Base-by-base conservation (phyloP, 768 basidiomycete genomes). In the Boletus rufocinnamomeus region DNA sequence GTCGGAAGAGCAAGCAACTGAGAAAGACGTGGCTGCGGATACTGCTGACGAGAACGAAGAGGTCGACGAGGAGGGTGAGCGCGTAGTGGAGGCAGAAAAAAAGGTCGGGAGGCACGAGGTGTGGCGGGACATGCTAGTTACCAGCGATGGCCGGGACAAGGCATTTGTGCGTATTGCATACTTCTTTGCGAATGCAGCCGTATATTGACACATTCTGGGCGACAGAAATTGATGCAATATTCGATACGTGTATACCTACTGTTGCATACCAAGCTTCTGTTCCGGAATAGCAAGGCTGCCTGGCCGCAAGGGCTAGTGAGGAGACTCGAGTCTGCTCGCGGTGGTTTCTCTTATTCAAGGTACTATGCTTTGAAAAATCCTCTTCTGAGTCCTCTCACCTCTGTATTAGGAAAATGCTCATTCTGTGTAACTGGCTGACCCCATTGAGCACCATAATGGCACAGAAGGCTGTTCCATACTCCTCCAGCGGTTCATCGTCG, bases 151-250 rank as follows among this genome's bases (percentile, higher is more conserved):
- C 51, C 80, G 92, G 64, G 92, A 94, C 74, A 94, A 94, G 76
- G 84, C 85, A 30, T 87, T 94, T 69, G 91, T 93, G 75, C 67
- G 89, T 81, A 41, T 45, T 47, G 37, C 46, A 48, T 47, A 23
- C 32, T 14, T 32, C 1, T 48, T 27, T 46, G 45, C 35, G 19
- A 40, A 27, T 32, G 34, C 41, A 30, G 4, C 14, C 8, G 27
- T 30, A 44, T 34, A 44, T 34, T 61, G 52, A 66, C 50, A 37
- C 49, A 4, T 51, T 50, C 17, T 38, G 35, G 46, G 28, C 40
- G 41, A 50, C 62, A 93, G 91, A 94, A 94, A 92, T 66, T 93
- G 55, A 84, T 94, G 56, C 92, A 94, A 77, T 94, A 93, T 70
- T 82, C 88, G 25, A 83, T 94, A 60, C 84, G 84, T 48, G 74